A percentile compares a stretch with the other conserved stretches of the same genome.
These are phyloP conservation scores for Fragaria nilgerrensis DNA, from an alignment of 306 rosid species.

Conservation along the genomic window DNA sequence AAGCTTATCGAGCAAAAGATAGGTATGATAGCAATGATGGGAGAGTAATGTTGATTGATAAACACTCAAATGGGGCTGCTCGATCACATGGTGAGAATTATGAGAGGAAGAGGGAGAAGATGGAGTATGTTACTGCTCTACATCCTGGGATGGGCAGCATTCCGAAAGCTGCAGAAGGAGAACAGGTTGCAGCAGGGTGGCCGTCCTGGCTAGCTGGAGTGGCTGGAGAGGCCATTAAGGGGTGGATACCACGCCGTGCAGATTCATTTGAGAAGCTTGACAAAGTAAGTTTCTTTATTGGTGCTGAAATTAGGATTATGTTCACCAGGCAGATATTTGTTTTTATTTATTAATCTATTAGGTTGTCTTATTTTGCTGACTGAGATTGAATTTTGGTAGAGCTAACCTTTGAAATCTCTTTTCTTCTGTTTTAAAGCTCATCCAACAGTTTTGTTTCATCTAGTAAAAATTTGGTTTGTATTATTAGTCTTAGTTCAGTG, in stretches of 20 bases:
- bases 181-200: conserved; percentile 97
- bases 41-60: conserved; percentile 59
- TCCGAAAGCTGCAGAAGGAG: conserved; percentile 90
- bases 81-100: conserved; percentile 51
- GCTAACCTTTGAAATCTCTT: neutral
- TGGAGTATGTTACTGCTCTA: conserved; percentile 59
- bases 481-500: neutral
- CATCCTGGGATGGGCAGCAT: conserved; percentile 71
- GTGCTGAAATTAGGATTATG: conserved; percentile 22
- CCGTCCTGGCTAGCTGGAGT: conserved; percentile 93
- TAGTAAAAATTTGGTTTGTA: neutral
- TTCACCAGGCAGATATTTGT: conserved; percentile 13
- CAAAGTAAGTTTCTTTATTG: conserved; percentile 61
- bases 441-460: neutral
- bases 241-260: conserved; percentile 93
- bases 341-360: conserved; percentile 9
- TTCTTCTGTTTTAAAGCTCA: neutral
- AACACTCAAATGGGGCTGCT: conserved; percentile 63
- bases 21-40: conserved; percentile 60
- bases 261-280: conserved; percentile 97
- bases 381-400: neutral
- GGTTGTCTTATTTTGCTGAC: neutral
- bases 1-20: conserved; percentile 58
- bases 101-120: conserved; percentile 90
- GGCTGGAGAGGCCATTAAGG: conserved; percentile 96